These are phyloP conservation scores for Pyropia haitanensis DNA, from an alignment of 23 red algal genomes.

Conservation along the genomic window DNA sequence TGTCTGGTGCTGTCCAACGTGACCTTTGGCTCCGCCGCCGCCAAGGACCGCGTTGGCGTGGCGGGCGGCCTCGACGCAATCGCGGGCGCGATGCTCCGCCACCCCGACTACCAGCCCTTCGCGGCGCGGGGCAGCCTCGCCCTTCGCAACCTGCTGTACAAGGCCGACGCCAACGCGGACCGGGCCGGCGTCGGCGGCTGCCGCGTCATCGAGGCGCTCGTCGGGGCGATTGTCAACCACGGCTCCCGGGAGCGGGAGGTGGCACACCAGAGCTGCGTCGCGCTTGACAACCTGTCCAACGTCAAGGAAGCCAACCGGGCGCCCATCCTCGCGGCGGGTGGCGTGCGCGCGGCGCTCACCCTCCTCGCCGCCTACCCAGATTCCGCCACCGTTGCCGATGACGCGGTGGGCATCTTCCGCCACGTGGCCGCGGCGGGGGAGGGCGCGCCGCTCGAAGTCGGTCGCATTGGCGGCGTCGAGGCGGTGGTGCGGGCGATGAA, in stretches of 20 bases:
- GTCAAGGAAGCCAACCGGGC: slow-evolving; percentile 30
- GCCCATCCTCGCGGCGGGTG: slow-evolving; percentile 25
- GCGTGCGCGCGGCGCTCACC: slow-evolving; percentile 17
- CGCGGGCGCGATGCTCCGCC: slow-evolving; percentile 27
- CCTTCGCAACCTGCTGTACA: slow-evolving; percentile 43
- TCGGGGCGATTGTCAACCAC: slow-evolving; percentile 13
- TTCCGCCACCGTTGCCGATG: slow-evolving; percentile 46
- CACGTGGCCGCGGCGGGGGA: slow-evolving; percentile 35
- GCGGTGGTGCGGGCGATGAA: slow-evolving; percentile 28
- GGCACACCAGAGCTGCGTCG: slow-evolving; percentile 60
- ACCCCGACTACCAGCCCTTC: slow-evolving; percentile 36
- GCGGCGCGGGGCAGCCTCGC: slow-evolving; percentile 53
- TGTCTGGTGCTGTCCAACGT: slow-evolving; percentile 52
- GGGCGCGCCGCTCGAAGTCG: slow-evolving; percentile 27
- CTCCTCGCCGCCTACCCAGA: slow-evolving; percentile 30
- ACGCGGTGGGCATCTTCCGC: slow-evolving; percentile 42
- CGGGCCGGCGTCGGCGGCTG: slow-evolving; percentile 16
- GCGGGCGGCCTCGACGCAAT: slow-evolving; percentile 49
- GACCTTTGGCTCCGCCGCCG: slow-evolving; percentile 33
- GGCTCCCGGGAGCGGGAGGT: slow-evolving; percentile 43
- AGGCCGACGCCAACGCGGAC: slow-evolving; percentile 35
- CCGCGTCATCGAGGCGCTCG: background rate
- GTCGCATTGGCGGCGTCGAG: slow-evolving; percentile 28
- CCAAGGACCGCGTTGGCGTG: slow-evolving; percentile 36
- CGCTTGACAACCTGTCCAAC: slow-evolving; percentile 57